A percentile compares a stretch with the other conserved stretches of the same genome.
Evolutionary conservation across 129 eudicot species (phyloP).

Genomic region (Solidago caesia): DNA sequence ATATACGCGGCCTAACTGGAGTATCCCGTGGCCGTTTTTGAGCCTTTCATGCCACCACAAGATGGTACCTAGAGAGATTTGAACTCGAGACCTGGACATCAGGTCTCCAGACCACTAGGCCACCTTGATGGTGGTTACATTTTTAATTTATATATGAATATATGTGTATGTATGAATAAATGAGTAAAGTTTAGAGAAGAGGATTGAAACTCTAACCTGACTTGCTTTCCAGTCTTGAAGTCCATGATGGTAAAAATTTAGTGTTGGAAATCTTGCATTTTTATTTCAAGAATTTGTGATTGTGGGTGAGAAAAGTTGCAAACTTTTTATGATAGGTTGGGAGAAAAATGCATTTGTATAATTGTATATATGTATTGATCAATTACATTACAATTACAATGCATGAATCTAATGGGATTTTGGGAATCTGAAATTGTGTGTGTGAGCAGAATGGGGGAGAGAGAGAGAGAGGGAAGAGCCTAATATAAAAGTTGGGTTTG

Average conservation of each 20-base stretch:
- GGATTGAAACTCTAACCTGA: conserved; percentile 42
- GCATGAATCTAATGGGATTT: conserved; percentile 30
- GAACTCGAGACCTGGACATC: too few species aligned
- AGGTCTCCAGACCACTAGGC: too few species aligned
- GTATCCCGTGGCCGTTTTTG: too few species aligned
- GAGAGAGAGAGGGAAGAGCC: not conserved
- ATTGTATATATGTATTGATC: not conserved
- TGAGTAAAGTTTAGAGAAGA: not conserved
- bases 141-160: too few species aligned
- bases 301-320: conserved; percentile 14
- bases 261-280: conserved; percentile 29
- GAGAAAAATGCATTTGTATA: not conserved
- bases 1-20: too few species aligned
- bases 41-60: too few species aligned
- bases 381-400: conserved; percentile 15
- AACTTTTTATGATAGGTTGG: conserved; percentile 16
- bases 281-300: conserved; percentile 4
- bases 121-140: too few species aligned
- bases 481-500: too few species aligned
- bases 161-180: not conserved
- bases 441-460: conserved; percentile 19
- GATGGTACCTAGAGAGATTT: too few species aligned
- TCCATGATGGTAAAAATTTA: conserved; percentile 43
- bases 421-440: conserved; percentile 36
- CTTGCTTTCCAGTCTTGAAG: conserved; percentile 55